Base-by-base conservation (phyloP, 768 basidiomycete species). In the Boletus reticulatus region DNA sequence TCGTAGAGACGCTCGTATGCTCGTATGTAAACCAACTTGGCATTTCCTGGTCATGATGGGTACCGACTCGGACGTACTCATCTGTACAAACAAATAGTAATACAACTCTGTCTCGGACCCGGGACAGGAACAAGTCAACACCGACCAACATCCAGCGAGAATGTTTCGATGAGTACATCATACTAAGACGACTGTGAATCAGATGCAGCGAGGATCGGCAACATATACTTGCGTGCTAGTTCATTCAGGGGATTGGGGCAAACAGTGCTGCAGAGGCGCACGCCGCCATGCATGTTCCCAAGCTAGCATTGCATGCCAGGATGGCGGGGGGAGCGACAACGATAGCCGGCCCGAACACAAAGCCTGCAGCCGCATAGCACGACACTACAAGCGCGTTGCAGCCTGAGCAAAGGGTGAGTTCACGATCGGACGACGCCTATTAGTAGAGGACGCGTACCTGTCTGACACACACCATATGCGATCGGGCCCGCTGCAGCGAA, bases 291-390 rank as follows among this genome's bases (percentile, higher is more conserved):
- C 68, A 70, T 0, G 52, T 48, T 3, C 69, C 70, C 0, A 69
- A 39, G 8, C 2, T 64, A 4, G 32, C 44, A 4, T 70, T 70
- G 9, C 70, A 70, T 2, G 19, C 66, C 3, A 61, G 0, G 47
- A 68, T 58, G 22, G 56, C 64, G 2, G 68, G 58, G 6, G 69
- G 70, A 0, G 9, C 66, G 0, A 1, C 64, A 11, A 57, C 52
- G 20, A 66, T 16, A 42, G 66, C 58, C 2, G 60, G 61, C 0
- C 68, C 68, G 6, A 70, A 72, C 0, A 47, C 49, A 32, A 62
- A 64, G 0, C 69, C 64, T 0, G 70, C 70, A 1, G 32, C 68
- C 0, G 55, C 36, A 12, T 70, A 70, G 12, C 69, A 70, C 4
- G 62, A 4, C 0, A 64, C 62, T 0, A 3, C 66, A 0, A 70